Evolutionary conservation across 352 stramenopile genomes (phyloP), one percentile per base, ranked within the genome.

Genomic region (Pythium folliculosum): DNA sequence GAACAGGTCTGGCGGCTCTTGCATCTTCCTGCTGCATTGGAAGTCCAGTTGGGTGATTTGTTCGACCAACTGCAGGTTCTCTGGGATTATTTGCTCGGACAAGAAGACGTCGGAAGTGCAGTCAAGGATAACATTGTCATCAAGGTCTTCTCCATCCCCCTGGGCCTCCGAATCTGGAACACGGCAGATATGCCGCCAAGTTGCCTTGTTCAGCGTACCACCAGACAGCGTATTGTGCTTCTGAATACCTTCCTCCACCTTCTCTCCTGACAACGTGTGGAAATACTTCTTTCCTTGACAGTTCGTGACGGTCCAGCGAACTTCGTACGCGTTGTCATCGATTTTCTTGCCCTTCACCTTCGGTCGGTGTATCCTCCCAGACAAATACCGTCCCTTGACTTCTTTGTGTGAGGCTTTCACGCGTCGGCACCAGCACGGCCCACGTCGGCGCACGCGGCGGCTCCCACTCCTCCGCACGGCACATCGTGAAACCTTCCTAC

Each of bases 111-210:
- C 63, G 1, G 63, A 64, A 1, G 47, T 27, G 35, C 54, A 54
- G 16, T 70, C 63, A 5, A 63, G 40, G 17, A 54, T 49, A 0
- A 70, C 63, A 17, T 55, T 65, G 37, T 70, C 63, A 19, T 64
- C 55, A 2, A 70, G 45, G 21, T 64, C 48, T 23, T 60, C 44
- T 3, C 22, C 47, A 23, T 48, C 47, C n/a, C 32, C 49, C 19
- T 4, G 35, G 7, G 23, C 55, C 38, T 70, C 55, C 12, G 63
- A 70, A 1, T 51, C 45, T 13, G 62, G 53, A 9, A 69, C 52
- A 30, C 50, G 25, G 27, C 47, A 64, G 3, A 70, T 64, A 21
- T 58, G 55, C 16, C 30, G 27, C 63, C 63, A 70, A 14, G 19
- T 64, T 22, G 63, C 63, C 2, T 64, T 70, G 57, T 65, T 65